Evolutionary conservation across 495 filamentous ascomycete genomes (phyloP).

Genomic region (Lichina pygmaea): DNA sequence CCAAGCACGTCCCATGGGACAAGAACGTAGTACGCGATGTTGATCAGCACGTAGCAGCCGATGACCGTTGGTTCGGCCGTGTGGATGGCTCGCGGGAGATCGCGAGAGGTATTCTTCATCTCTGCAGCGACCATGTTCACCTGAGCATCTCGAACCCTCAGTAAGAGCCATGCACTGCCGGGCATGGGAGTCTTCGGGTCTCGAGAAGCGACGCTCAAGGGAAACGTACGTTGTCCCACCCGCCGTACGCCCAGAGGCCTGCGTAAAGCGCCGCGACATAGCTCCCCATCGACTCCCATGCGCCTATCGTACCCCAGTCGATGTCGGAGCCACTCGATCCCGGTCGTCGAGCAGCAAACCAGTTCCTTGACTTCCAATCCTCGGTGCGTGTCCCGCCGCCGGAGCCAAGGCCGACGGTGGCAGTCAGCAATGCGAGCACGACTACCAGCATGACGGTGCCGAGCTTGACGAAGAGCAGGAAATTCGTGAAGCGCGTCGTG

Average conservation of each 20-base stretch:
- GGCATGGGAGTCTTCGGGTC: not conserved
- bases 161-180: not conserved
- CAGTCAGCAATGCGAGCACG: conserved; percentile 18
- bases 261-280: conserved; percentile 25
- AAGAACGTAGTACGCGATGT: conserved; percentile 26
- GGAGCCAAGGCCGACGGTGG: conserved; percentile 15
- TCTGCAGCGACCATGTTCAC: conserved; percentile 28
- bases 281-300: conserved; percentile 25
- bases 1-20: conserved; percentile 25
- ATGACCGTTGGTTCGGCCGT: conserved; percentile 26
- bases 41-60: conserved; percentile 23
- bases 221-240: conserved; percentile 27
- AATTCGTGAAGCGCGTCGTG: conserved; percentile 23
- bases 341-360: conserved; percentile 21
- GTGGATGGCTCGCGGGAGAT: conserved; percentile 27
- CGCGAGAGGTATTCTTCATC: conserved; percentile 18
- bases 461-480: conserved; percentile 26
- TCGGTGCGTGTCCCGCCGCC: conserved; percentile 14
- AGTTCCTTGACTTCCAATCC: conserved; percentile 24
- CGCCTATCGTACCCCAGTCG: conserved; percentile 17
- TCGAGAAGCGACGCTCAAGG: not conserved
- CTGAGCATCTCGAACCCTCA: conserved; percentile 7
- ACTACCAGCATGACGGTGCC: conserved; percentile 15
- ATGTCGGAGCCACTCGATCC: conserved; percentile 19
- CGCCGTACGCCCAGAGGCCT: conserved; percentile 28